These are phyloP conservation scores for Leccinum aurantiacum DNA, from an alignment of 768 basidiomycete species.

Conservation along the genomic window DNA sequence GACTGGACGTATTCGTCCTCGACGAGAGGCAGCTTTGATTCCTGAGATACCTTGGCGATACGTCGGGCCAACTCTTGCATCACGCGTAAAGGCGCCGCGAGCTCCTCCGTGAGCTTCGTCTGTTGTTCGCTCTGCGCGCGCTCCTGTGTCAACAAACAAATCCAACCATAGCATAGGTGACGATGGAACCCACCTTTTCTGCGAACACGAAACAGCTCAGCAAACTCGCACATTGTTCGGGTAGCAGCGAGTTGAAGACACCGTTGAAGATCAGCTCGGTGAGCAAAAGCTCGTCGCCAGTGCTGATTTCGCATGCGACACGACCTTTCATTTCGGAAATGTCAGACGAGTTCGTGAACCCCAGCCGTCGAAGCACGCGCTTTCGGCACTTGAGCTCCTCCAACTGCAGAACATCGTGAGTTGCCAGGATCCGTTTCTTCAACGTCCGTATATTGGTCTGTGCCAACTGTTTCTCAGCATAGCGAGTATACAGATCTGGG, in stretches of 20 bases:
- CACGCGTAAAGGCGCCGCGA: constrained; percentile 86
- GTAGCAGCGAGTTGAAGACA: constrained; percentile 84
- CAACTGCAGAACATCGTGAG: constrained; percentile 90
- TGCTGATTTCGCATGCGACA: constrained; percentile 97
- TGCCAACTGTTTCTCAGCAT: constrained; percentile 70
- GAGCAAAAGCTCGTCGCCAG: constrained; percentile 92
- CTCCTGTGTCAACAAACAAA: background rate
- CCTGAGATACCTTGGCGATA: constrained; percentile 96
- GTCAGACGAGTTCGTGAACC: constrained; percentile 84
- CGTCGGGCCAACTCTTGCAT: constrained; percentile 95
- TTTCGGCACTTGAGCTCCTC: constrained; percentile 97
- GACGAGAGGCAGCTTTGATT: constrained; percentile 83
- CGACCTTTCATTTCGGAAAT: constrained; percentile 98
- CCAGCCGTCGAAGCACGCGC: constrained; percentile 87
- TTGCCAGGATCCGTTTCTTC: constrained; percentile 84
- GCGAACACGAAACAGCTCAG: constrained; percentile 97
- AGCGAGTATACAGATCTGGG: constrained; percentile 78
- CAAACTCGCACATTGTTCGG: constrained; percentile 92
- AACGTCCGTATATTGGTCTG: constrained; percentile 70
- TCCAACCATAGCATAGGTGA: background rate
- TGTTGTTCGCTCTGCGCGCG: constrained; percentile 72
- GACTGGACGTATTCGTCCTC: constrained; percentile 95
- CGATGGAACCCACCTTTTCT: constrained; percentile 69
- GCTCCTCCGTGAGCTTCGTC: constrained; percentile 87
- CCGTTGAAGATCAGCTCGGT: constrained; percentile 99